Evolutionary conservation across 1,284 basidiomycete species (phyloP).

Genomic region (Bondarzewia mesenterica): DNA sequence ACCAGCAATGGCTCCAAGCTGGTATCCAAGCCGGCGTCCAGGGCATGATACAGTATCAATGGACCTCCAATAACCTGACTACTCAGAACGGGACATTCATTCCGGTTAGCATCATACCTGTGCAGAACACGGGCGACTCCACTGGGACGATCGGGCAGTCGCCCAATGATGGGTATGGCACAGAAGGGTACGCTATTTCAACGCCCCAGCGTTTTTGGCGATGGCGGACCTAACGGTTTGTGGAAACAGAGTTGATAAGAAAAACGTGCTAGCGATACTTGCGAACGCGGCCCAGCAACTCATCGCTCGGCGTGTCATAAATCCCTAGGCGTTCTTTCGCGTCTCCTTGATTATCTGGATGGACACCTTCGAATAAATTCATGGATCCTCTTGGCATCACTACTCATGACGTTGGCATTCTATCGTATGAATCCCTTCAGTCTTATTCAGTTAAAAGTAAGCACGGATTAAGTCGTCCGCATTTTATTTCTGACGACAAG

Average conservation of each 20-base stretch:
- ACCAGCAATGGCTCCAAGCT: slow-evolving; percentile 42
- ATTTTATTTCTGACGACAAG: too few relatives aligned
- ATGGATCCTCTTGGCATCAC: too few relatives aligned
- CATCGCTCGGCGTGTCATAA: too few relatives aligned
- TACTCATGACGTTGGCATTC: too few relatives aligned
- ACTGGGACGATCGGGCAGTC: slow-evolving; percentile 31
- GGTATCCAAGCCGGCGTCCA: slow-evolving; percentile 35
- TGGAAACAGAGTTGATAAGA: neutral
- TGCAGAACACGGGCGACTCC: slow-evolving; percentile 2
- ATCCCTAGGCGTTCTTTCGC: too few relatives aligned
- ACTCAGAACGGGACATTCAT: slow-evolving; percentile 8
- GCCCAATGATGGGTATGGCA: slow-evolving; percentile 58
- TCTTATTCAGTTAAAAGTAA: too few relatives aligned
- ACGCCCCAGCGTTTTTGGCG: too few relatives aligned
- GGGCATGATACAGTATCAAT: slow-evolving; percentile 52
- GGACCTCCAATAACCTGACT: slow-evolving; percentile 7
- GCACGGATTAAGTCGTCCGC: too few relatives aligned
- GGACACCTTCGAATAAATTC: too few relatives aligned
- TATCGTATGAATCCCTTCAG: too few relatives aligned
- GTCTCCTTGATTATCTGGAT: too few relatives aligned
- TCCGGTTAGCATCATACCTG: neutral
- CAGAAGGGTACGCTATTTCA: slow-evolving; percentile 19
- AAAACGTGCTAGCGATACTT: neutral
- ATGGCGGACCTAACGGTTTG: too few relatives aligned
- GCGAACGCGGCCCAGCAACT: neutral